Percentiles rank a stretch among this genome's conserved stretches.
Conservation (phyloP, 140 eudicot genomes). For the Oenanthe javanica region DNA sequence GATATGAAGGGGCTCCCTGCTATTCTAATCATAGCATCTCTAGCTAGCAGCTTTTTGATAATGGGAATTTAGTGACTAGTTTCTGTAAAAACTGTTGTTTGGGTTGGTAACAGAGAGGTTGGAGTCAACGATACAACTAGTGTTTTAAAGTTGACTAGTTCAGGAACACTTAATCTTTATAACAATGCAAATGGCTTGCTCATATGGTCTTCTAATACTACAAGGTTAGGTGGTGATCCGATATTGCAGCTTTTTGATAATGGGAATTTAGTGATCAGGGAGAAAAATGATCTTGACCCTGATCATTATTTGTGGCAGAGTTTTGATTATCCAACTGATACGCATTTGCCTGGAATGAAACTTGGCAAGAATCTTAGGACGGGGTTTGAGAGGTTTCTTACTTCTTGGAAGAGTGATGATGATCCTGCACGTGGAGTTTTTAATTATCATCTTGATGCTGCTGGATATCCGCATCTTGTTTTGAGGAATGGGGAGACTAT, state of each 20-base stretch:
- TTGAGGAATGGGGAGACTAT: constrained; percentile 12
- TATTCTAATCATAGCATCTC: background rate
- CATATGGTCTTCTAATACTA: constrained; percentile 33
- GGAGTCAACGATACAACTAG: constrained; percentile 27
- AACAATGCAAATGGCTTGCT: constrained; percentile 15
- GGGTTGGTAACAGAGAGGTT: constrained; percentile 50
- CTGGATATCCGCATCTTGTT: constrained; percentile 24
- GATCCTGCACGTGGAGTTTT: constrained; percentile 32
- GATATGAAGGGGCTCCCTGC: background rate
- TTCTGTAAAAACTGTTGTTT: constrained; percentile 32
- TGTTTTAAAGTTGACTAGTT: constrained; percentile 18
- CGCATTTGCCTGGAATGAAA: constrained; percentile 43
- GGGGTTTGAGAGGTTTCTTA: constrained; percentile 19
- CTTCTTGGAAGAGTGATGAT: constrained; percentile 37
- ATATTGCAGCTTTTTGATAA: constrained; percentile 46
- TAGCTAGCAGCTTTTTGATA: too few relatives aligned
- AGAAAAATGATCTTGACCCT: constrained; percentile 17
- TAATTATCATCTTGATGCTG: constrained; percentile 10
- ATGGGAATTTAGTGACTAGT: too few relatives aligned
- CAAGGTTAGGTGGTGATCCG: constrained; percentile 22
- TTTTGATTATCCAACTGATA: constrained; percentile 46
- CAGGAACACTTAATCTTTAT: constrained; percentile 28
- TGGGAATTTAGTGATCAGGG: constrained; percentile 49
- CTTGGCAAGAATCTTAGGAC: constrained; percentile 30
- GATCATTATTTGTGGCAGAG: constrained; percentile 43